These are phyloP conservation scores for Flaveria sonorensis DNA, from an alignment of 129 eudicot species.

Conservation along the genomic window DNA sequence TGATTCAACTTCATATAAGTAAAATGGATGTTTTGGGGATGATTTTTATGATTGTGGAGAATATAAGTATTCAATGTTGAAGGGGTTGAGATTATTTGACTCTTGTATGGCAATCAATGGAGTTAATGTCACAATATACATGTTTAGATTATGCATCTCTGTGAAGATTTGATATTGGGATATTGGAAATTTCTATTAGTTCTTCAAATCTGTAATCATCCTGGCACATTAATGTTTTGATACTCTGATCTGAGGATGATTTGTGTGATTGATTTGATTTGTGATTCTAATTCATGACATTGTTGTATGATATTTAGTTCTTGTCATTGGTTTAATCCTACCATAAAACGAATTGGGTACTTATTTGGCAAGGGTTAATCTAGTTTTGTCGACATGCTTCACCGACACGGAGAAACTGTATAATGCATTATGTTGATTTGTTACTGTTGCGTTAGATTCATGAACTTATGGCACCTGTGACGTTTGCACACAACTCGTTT, in stretches of 20 bases:
- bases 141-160: conserved; percentile 6
- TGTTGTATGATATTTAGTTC: conserved; percentile 9
- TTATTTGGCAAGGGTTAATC: conserved; percentile 9
- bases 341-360: conserved; percentile 2
- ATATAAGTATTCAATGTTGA: conserved; percentile 9
- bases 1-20: conserved; percentile 6
- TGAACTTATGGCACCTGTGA: conserved; percentile 3
- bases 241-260: not conserved
- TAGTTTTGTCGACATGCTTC: conserved; percentile 12
- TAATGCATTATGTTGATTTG: not conserved
- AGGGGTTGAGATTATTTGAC: conserved; percentile 2
- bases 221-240: conserved; percentile 22
- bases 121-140: not conserved
- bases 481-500: not conserved
- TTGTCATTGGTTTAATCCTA: conserved; percentile 14
- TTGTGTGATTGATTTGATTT: conserved; percentile 1
- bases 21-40: not conserved
- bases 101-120: conserved; percentile 24
- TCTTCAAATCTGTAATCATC: not conserved
- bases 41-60: conserved; percentile 17
- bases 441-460: conserved; percentile 16
- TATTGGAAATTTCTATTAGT: conserved; percentile 3
- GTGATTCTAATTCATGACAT: conserved; percentile 12
- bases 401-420: conserved; percentile 4
- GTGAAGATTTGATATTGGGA: conserved; percentile 3